Percentiles rank a stretch among this genome's conserved stretches.
Conservation (phyloP, 2,329 filamentous ascomycete genomes). For the Colletotrichum sp. region DNA sequence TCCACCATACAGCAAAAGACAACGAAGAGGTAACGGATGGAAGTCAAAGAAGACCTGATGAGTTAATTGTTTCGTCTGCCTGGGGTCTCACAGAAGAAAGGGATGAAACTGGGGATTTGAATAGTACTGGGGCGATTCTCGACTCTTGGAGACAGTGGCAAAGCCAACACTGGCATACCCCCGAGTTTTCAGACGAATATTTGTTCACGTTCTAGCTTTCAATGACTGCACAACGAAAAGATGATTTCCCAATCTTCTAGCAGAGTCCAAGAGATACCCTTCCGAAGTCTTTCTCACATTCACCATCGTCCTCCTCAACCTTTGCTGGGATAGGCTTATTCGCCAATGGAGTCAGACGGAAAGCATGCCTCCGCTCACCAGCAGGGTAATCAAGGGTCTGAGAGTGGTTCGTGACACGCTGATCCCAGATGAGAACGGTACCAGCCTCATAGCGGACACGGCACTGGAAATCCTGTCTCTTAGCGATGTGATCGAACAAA, state of each 20-base stretch:
- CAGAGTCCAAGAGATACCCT: conserved; percentile 22
- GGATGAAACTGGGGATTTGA: neutral
- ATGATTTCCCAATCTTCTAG: neutral
- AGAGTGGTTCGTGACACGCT: conserved; percentile 10
- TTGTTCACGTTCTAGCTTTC: neutral
- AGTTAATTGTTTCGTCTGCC: fast-evolving
- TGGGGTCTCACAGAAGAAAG: neutral
- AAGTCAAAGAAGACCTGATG: fast-evolving
- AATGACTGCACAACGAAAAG: neutral
- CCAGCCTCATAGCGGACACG: conserved; percentile 66
- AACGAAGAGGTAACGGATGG: fast-evolving
- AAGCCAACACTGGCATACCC: neutral
- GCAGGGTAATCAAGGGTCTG: conserved; percentile 10
- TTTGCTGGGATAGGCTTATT: conserved; percentile 16
- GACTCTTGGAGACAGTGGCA: neutral
- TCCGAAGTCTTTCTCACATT: conserved; percentile 22
- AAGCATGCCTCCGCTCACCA: conserved; percentile 8
- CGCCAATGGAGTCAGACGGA: conserved; percentile 16
- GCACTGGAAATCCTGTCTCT: conserved; percentile 67
- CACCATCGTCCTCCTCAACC: conserved; percentile 26
- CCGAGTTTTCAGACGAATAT: neutral
- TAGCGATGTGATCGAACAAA: conserved; percentile 69
- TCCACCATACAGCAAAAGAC: neutral
- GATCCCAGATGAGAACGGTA: conserved; percentile 63
- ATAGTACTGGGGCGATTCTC: neutral